These are phyloP conservation scores for Neoarthrinium moseri DNA, from an alignment of 2,329 filamentous ascomycete genomes.

Conservation along the genomic window DNA sequence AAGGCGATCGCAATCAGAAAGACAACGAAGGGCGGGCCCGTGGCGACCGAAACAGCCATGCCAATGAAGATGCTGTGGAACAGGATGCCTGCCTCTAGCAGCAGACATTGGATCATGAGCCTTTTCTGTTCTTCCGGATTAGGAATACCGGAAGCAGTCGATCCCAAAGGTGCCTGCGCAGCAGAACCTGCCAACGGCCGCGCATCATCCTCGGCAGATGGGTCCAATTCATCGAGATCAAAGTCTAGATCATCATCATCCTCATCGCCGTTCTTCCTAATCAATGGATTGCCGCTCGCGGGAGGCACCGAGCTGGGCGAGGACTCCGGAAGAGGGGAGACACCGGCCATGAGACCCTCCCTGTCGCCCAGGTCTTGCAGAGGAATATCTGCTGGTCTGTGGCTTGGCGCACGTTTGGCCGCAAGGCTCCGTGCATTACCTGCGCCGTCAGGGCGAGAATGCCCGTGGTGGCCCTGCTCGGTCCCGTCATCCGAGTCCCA, in stretches of 20 bases:
- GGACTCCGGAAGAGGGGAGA: constrained; percentile 57
- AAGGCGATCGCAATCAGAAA: constrained; percentile 80
- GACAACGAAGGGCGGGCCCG: constrained; percentile 75
- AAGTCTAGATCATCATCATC: constrained; percentile 56
- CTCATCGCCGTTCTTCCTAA: constrained; percentile 11
- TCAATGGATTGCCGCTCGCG: constrained; percentile 15
- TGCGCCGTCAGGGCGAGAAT: too few relatives aligned
- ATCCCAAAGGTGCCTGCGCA: constrained; percentile 20
- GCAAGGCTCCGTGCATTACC: constrained; percentile 33
- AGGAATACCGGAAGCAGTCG: constrained; percentile 25
- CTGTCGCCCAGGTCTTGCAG: constrained; percentile 50
- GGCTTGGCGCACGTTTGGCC: constrained; percentile 33
- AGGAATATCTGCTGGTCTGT: constrained; percentile 47
- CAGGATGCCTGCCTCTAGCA: constrained; percentile 80
- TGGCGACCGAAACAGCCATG: constrained; percentile 81
- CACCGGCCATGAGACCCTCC: constrained; percentile 56
- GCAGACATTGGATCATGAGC: constrained; percentile 72
- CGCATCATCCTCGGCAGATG: constrained; percentile 30
- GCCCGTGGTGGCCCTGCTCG: constrained; percentile 27
- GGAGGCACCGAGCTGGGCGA: constrained; percentile 36
- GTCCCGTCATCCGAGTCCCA: constrained; percentile 44
- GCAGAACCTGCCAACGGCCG: constrained; percentile 21
- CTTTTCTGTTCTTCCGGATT: constrained; percentile 61
- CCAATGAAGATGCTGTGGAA: constrained; percentile 87
- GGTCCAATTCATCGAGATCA: constrained; percentile 61